These are phyloP conservation scores for Cladosporium cucumerinum DNA, from an alignment of 2,329 filamentous ascomycete genomes.

Conservation along the genomic window DNA sequence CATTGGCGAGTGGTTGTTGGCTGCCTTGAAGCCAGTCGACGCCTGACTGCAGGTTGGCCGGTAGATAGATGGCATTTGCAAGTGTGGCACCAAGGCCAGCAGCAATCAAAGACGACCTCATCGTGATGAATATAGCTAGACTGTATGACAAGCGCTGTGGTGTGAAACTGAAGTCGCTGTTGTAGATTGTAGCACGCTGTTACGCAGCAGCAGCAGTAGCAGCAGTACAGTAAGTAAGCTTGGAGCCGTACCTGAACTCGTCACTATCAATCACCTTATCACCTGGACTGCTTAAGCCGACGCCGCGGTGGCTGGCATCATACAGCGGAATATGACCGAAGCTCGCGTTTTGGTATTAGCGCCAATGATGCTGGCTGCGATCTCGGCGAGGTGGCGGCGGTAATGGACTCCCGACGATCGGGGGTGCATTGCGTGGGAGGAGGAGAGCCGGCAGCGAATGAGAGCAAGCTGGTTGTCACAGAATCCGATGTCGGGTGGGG, in stretches of 20 bases:
- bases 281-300: constrained; percentile 5
- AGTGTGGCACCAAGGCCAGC: constrained; percentile 23
- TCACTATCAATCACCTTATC: neutral
- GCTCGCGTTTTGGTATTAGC: neutral
- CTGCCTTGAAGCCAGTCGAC: constrained; percentile 18
- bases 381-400: constrained; percentile 8
- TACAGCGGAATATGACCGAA: neutral
- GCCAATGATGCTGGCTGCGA: constrained; percentile 7
- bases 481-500: constrained; percentile 15
- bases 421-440: neutral
- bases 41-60: constrained; percentile 20
- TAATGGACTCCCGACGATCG: constrained; percentile 1
- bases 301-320: constrained; percentile 9
- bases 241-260: neutral
- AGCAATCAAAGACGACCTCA: constrained; percentile 24
- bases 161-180: neutral
- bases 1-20: constrained; percentile 24
- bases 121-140: constrained; percentile 5
- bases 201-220: neutral
- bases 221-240: neutral
- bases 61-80: constrained; percentile 25
- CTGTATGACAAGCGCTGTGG: neutral
- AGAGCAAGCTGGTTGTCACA: constrained; percentile 11
- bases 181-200: neutral
- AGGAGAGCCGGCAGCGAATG: constrained; percentile 4